Conservation (phyloP, 1,284 basidiomycete genomes). For the Athelia psychrophila region DNA sequence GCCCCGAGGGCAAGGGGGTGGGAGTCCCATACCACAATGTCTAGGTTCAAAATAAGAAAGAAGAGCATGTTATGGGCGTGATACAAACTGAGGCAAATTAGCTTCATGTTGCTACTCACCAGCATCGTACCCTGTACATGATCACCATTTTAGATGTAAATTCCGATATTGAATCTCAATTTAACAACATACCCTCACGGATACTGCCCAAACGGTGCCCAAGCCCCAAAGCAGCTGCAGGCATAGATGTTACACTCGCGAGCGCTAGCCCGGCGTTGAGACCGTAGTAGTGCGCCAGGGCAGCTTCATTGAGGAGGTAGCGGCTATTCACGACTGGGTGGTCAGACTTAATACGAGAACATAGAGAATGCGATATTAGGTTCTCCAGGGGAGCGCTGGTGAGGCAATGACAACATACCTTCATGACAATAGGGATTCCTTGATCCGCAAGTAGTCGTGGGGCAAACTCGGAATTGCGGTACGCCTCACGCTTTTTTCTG, state of each 20-base stretch:
- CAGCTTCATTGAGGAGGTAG: slow-evolving; percentile 78
- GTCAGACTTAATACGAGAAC: slow-evolving; percentile 40
- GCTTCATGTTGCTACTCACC: slow-evolving; percentile 27
- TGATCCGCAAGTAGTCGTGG: slow-evolving; percentile 69
- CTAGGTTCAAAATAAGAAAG: slow-evolving; percentile 37
- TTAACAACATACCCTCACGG: slow-evolving; percentile 32
- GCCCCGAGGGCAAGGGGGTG: slow-evolving; percentile 71
- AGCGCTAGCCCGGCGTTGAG: slow-evolving; percentile 57
- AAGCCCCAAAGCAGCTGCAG: slow-evolving; percentile 69
- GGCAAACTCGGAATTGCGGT: slow-evolving; percentile 79
- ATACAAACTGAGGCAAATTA: too few species aligned
- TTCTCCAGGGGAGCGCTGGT: neutral
- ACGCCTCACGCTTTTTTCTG: slow-evolving; percentile 75
- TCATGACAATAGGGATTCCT: slow-evolving; percentile 70
- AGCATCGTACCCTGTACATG: slow-evolving; percentile 39
- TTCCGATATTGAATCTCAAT: too few species aligned
- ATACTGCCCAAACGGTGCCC: slow-evolving; percentile 78
- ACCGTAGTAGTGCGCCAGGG: slow-evolving; percentile 75
- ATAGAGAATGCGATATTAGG: slow-evolving; percentile 1
- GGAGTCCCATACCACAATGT: slow-evolving; percentile 64
- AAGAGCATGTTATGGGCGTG: neutral
- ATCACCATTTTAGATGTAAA: neutral
- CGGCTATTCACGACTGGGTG: slow-evolving; percentile 68
- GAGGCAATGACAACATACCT: slow-evolving; percentile 34
- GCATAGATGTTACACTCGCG: slow-evolving; percentile 69